Conservation (phyloP, 2,329 filamentous ascomycete genomes). For the Pyrenochaeta sp. region DNA sequence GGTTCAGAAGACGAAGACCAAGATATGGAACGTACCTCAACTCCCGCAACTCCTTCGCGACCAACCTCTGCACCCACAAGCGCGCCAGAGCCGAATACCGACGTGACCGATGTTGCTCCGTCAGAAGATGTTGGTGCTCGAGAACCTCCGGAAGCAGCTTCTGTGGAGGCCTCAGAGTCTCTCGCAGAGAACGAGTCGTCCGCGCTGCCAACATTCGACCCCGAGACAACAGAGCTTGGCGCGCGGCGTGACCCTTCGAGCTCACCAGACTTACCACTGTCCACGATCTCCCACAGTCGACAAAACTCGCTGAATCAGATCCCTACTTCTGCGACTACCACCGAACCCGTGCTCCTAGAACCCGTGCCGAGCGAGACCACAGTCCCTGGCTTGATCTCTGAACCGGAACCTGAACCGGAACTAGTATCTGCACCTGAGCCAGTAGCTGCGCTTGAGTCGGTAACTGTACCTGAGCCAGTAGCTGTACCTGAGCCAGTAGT, state of each 20-base stretch:
- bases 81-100: constrained; percentile 21
- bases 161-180: constrained; percentile 14
- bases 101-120: constrained; percentile 5
- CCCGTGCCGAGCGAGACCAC: neutral
- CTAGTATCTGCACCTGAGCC: constrained; percentile 2
- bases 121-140: neutral
- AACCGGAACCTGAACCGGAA: constrained; percentile 5
- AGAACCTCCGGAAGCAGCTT: constrained; percentile 8
- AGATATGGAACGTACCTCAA: constrained; percentile 58
- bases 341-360: constrained; percentile 8
- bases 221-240: constrained; percentile 11
- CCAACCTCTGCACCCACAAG: constrained; percentile 20
- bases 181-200: constrained; percentile 11
- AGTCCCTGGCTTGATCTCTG: neutral
- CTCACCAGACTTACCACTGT: constrained; percentile 55
- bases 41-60: constrained; percentile 48
- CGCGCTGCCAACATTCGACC: constrained; percentile 4
- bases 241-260: constrained; percentile 47
- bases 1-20: constrained; percentile 57
- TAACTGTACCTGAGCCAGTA: constrained; percentile 4
- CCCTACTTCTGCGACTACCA: constrained; percentile 26
- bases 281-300: constrained; percentile 47
- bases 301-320: constrained; percentile 46
- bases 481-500: constrained; percentile 8
- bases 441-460: constrained; percentile 4